Evolutionary conservation across 768 basidiomycete species (phyloP).

Genomic region (Boletus edulis): DNA sequence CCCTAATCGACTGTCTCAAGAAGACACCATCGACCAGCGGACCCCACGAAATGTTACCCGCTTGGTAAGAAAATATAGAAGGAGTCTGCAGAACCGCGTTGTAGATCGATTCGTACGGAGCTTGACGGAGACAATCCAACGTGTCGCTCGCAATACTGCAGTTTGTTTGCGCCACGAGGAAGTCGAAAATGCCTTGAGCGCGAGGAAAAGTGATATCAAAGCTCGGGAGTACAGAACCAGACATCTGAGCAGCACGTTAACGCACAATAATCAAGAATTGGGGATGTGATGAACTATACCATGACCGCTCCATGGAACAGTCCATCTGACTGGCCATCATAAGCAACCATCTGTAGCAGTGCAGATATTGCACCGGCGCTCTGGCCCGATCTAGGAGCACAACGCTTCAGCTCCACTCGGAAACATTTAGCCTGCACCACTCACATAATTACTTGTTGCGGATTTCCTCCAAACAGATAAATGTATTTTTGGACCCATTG

Average conservation of each 20-base stretch:
- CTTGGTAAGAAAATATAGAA: slow-evolving; percentile 9
- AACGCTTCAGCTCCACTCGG: neutral
- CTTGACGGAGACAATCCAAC: slow-evolving; percentile 16
- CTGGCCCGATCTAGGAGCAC: neutral
- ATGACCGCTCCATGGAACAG: slow-evolving; percentile 20
- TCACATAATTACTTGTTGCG: slow-evolving; percentile 12
- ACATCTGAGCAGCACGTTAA: slow-evolving; percentile 5
- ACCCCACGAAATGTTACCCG: slow-evolving; percentile 6
- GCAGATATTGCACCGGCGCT: neutral
- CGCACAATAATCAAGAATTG: neutral
- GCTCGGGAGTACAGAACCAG: slow-evolving; percentile 7
- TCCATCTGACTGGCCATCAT: slow-evolving; percentile 8
- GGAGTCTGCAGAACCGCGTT: slow-evolving; percentile 8
- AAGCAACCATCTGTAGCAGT: slow-evolving; percentile 2
- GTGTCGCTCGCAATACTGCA: slow-evolving; percentile 11
- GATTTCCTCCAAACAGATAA: neutral
- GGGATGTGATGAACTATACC: neutral
- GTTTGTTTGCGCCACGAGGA: slow-evolving; percentile 9
- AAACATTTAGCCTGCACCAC: neutral
- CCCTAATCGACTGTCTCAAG: neutral
- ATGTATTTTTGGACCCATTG: slow-evolving; percentile 2
- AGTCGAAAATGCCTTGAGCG: slow-evolving; percentile 14
- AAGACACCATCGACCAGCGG: slow-evolving; percentile 9
- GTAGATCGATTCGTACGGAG: slow-evolving; percentile 8
- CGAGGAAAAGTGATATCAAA: neutral